Evolutionary conservation across 2,329 filamentous ascomycete genomes (phyloP), one percentile per base, ranked within the genome.

Genomic region (Chaetomiaceae sp.): DNA sequence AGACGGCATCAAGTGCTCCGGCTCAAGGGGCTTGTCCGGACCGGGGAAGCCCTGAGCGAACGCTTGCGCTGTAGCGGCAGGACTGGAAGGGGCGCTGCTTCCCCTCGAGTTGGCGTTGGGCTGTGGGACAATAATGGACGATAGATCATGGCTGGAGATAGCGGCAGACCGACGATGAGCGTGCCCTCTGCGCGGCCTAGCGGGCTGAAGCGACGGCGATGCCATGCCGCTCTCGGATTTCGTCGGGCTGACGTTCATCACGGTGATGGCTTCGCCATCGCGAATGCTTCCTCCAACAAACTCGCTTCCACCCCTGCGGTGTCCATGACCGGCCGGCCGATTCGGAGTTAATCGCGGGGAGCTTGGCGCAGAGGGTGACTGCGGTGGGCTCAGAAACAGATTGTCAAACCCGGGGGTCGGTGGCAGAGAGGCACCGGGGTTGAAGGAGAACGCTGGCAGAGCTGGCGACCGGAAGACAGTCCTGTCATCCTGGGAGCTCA

Each of bases 111-210:
- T 72, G 35, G 76, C 69, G 20, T 73, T 75, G 3, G 69, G 65
- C 15, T 81, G 76, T 42, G 79, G 78, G 54, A 90, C 72, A 27
- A 89, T 82, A 32, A 76, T 71, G 10, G 81, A 59, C 4, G 58
- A 80, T 18, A 95, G 67, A 60, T 96, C 90, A 60, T 91, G 86
- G 47, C 82, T 86, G 1, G 89, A 95, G 41, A 96, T 82, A 4
- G 88, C 86, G 50, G 76, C 78, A 27, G 90, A 95, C 50, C 91
- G 81, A 49, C 88, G 80, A 62, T 96, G 90, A 15, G 78, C 79
- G 65, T 94, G 88, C 14, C 84, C 81, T 56, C 86, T 76, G 51
- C 81, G 75, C 34, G 78, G 69, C 20, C 56, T 59, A 3, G 73
- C 68, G 47, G 74, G 70, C 37, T 69, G 70, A 10, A 84, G 72